phyloP scores from a whole-genome alignment of 345 rosid species.

The Boechera divaricarpa region DNA sequence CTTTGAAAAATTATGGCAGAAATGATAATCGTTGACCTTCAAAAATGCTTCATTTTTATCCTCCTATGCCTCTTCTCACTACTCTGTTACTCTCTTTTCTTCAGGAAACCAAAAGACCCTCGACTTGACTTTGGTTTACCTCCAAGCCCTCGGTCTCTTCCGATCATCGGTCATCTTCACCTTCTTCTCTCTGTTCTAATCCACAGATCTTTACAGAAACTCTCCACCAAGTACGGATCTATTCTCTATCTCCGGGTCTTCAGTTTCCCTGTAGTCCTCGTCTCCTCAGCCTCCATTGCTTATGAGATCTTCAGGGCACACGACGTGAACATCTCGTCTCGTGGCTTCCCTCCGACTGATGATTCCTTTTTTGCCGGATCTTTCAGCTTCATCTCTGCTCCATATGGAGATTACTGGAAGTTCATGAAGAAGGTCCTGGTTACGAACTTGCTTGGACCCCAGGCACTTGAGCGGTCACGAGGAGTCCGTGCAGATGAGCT shows the following conservation, averaged over 20 bases:
- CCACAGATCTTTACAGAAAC: conserved; percentile 15
- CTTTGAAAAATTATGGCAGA: background rate
- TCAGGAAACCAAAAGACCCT: conserved; percentile 2
- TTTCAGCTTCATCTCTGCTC: background rate
- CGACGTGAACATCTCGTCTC: conserved; percentile 27
- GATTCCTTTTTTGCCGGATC: background rate
- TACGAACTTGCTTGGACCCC: conserved; percentile 20
- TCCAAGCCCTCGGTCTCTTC: conserved; percentile 25
- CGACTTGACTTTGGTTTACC: background rate
- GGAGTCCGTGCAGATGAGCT: conserved; percentile 17
- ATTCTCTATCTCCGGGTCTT: conserved; percentile 24
- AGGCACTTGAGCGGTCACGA: conserved; percentile 12
- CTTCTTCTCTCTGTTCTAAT: background rate
- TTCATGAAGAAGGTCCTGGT: conserved; percentile 42
- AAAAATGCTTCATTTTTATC: background rate
- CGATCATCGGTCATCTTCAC: conserved; percentile 27
- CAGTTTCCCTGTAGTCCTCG: background rate
- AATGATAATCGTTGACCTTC: background rate
- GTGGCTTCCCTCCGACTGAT: background rate
- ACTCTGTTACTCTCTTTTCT: conserved; percentile 13
- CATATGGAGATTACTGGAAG: conserved; percentile 36
- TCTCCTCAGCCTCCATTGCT: conserved; percentile 23
- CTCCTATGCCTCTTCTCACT: conserved; percentile 1
- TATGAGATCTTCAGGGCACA: conserved; percentile 27
- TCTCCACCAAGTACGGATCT: conserved; percentile 28